Conservation (phyloP, 495 filamentous ascomycete species). For the Lineolata rhizophorae region DNA sequence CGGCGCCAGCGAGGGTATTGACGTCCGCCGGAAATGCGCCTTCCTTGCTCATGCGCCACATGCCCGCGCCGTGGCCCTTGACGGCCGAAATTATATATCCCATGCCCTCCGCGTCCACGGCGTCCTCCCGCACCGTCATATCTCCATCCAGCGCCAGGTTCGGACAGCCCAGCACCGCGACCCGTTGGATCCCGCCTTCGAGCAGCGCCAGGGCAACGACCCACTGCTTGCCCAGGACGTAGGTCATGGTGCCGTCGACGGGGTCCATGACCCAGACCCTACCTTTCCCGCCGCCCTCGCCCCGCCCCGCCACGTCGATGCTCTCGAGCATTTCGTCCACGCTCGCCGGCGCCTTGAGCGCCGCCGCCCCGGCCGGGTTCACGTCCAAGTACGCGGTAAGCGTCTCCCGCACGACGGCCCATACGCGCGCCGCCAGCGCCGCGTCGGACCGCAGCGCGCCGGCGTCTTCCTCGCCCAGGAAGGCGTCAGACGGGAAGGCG, state of each 20-base stretch:
- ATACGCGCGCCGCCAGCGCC: constrained; percentile 7
- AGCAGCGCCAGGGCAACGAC: constrained; percentile 35
- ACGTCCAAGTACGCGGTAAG: neutral
- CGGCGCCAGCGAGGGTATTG: neutral
- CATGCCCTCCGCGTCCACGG: constrained; percentile 21
- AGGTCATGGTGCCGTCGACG: constrained; percentile 45
- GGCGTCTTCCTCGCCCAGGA: constrained; percentile 12
- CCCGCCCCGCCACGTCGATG: constrained; percentile 37
- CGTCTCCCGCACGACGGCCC: constrained; percentile 8
- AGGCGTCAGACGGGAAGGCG: constrained; percentile 7
- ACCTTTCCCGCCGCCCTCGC: constrained; percentile 18
- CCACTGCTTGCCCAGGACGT: constrained; percentile 36
- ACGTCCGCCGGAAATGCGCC: neutral
- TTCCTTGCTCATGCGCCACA: constrained; percentile 21
- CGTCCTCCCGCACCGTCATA: constrained; percentile 20
- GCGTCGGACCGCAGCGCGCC: constrained; percentile 6
- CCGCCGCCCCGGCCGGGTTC: constrained; percentile 5
- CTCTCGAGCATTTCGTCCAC: constrained; percentile 34
- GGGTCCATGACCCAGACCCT: constrained; percentile 44
- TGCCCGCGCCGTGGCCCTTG: constrained; percentile 28
- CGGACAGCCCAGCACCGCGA: constrained; percentile 32
- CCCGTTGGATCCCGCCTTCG: constrained; percentile 21
- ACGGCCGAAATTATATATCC: constrained; percentile 33
- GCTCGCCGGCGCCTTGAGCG: constrained; percentile 16
- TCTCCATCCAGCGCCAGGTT: constrained; percentile 20